These are phyloP conservation scores for Populus deltoides DNA, from an alignment of 345 rosid species.

Conservation along the genomic window DNA sequence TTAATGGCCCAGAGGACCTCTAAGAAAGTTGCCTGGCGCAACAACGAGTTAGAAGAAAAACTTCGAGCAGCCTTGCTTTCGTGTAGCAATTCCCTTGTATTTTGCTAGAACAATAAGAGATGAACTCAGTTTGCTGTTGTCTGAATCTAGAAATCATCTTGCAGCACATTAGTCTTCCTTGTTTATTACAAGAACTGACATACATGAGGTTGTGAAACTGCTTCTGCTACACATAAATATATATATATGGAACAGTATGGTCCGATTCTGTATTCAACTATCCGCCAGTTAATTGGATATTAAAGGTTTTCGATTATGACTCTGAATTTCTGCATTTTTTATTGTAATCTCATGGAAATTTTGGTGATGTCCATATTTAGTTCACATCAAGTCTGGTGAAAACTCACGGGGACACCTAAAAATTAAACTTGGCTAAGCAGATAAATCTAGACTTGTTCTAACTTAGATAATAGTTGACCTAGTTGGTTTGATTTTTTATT, in stretches of 20 bases:
- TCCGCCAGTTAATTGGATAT: neutral
- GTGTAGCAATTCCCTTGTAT: neutral
- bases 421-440: too few relatives aligned
- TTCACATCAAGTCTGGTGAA: too few relatives aligned
- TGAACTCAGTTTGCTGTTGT: neutral
- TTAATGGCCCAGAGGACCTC: constrained; percentile 72
- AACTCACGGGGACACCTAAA: too few relatives aligned
- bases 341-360: neutral
- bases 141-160: neutral
- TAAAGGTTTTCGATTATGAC: neutral
- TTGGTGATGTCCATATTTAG: too few relatives aligned
- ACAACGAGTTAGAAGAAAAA: neutral
- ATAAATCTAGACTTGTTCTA: too few relatives aligned
- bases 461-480: too few relatives aligned
- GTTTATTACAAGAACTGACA: too few relatives aligned
- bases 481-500: too few relatives aligned
- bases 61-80: neutral
- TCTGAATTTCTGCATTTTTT: neutral
- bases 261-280: neutral
- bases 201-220: too few relatives aligned
- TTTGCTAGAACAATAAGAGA: constrained; percentile 12
- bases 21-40: constrained; percentile 25
- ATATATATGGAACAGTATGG: too few relatives aligned
- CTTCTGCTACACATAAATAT: too few relatives aligned
- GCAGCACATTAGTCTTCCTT: neutral